A percentile compares a stretch with the other conserved stretches of the same genome.
Conservation (phyloP, 2,329 filamentous ascomycete genomes). For the Pyrenochaeta sp. region DNA sequence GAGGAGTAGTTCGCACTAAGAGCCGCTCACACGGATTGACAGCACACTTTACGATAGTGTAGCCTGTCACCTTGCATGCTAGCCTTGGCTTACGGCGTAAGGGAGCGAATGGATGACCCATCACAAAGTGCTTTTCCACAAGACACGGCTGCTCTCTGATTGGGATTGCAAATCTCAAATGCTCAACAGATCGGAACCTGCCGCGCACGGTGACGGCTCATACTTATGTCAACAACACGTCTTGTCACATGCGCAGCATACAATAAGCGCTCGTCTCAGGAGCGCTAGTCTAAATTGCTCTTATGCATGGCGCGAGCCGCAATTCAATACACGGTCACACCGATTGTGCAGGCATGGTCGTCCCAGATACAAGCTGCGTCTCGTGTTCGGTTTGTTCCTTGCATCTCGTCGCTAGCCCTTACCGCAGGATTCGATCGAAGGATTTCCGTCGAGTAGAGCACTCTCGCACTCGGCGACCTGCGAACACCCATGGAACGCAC, state of each 20-base stretch:
- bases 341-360: background rate
- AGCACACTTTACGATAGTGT: background rate
- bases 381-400: constrained; percentile 1
- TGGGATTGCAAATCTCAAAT: background rate
- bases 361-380: background rate
- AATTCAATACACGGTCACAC: background rate
- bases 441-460: background rate
- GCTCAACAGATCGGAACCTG: background rate
- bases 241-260: background rate
- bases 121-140: background rate
- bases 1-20: background rate
- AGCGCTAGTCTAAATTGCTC: background rate
- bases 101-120: background rate
- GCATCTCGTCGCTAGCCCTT: background rate
- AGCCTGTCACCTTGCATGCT: background rate
- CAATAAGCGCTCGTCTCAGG: background rate
- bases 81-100: background rate
- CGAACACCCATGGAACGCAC: background rate
- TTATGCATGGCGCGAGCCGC: background rate
- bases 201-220: background rate
- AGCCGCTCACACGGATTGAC: background rate
- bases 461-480: background rate
- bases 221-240: background rate
- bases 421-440: background rate
- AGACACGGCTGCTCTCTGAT: background rate